phyloP scores from a whole-genome alignment of 768 basidiomycete species.

The Lactifluus volemus region DNA sequence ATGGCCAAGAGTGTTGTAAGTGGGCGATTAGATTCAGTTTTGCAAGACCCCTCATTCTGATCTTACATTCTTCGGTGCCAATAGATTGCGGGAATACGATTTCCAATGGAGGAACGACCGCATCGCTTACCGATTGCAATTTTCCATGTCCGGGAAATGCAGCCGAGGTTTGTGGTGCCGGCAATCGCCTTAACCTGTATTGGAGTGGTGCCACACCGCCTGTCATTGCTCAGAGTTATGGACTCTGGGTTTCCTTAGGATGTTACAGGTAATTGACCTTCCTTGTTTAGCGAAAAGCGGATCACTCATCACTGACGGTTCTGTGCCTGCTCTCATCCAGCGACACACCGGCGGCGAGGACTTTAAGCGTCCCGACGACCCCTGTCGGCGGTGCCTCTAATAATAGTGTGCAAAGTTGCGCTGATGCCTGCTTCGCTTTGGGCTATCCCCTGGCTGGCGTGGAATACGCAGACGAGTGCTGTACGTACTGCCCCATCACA shows the following conservation, averaged over 20 bases:
- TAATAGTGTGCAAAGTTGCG: slow-evolving; percentile 49
- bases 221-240: slow-evolving; percentile 42
- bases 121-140: slow-evolving; percentile 46
- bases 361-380: slow-evolving; percentile 25
- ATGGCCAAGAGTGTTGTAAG: slow-evolving; percentile 54
- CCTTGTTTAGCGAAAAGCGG: background rate
- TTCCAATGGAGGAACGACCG: slow-evolving; percentile 36
- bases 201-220: slow-evolving; percentile 53
- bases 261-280: slow-evolving; percentile 48
- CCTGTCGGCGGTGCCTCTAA: slow-evolving; percentile 32
- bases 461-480: slow-evolving; percentile 45
- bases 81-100: slow-evolving; percentile 54
- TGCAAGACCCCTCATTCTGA: background rate
- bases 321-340: slow-evolving; percentile 17
- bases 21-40: background rate
- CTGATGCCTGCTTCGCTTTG: slow-evolving; percentile 48
- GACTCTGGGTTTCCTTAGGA: slow-evolving; percentile 60
- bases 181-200: slow-evolving; percentile 51
- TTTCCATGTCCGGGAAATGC: slow-evolving; percentile 53
- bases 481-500: slow-evolving; percentile 24
- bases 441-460: slow-evolving; percentile 35
- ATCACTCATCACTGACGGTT: background rate
- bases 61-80: slow-evolving; percentile 22
- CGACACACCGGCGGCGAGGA: slow-evolving; percentile 29
- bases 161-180: slow-evolving; percentile 52